phyloP scores from a whole-genome alignment of 768 basidiomycete species.

The Kondoa subrosea region DNA sequence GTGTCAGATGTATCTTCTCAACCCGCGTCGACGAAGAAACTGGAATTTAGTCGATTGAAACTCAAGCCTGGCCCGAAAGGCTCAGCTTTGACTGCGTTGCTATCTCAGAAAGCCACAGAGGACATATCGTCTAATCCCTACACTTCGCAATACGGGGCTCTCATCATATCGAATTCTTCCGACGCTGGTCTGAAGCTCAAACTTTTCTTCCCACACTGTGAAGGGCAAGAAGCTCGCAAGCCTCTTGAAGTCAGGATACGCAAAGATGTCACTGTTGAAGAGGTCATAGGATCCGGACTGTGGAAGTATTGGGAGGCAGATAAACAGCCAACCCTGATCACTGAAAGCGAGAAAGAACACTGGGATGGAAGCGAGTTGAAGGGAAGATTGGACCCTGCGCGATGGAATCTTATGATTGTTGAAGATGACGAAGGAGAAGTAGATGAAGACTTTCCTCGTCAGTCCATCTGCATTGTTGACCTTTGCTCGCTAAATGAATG shows the following conservation, averaged over 20 bases:
- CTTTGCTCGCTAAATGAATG: too few species aligned
- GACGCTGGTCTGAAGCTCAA: slow-evolving; percentile 48
- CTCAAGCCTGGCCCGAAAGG: neutral
- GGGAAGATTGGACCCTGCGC: slow-evolving; percentile 50
- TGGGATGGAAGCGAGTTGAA: slow-evolving; percentile 45
- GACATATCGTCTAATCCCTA: slow-evolving; percentile 13
- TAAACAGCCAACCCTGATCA: slow-evolving; percentile 59
- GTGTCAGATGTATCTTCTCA: neutral
- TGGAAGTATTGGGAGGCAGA: slow-evolving; percentile 88
- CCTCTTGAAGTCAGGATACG: slow-evolving; percentile 58
- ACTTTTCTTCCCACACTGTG: slow-evolving; percentile 57
- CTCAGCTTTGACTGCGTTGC: slow-evolving; percentile 1
- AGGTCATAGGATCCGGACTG: slow-evolving; percentile 80
- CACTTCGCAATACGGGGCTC: slow-evolving; percentile 16
- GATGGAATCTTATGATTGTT: slow-evolving; percentile 83
- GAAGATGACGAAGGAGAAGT: slow-evolving; percentile 98
- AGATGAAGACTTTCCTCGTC: slow-evolving; percentile 95
- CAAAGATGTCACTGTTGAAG: slow-evolving; percentile 80
- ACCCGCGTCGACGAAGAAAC: neutral
- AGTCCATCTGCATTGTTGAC: slow-evolving; percentile 33
- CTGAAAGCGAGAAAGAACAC: slow-evolving; percentile 24
- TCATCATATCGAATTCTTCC: slow-evolving; percentile 30
- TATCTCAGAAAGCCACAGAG: neutral
- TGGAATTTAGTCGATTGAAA: neutral
- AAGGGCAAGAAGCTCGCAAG: slow-evolving; percentile 48